Percentiles rank a stretch among this genome's conserved stretches.
These are phyloP conservation scores for Debaryomyces prosopidis DNA, from an alignment of 805 yeast species.

Conservation along the genomic window DNA sequence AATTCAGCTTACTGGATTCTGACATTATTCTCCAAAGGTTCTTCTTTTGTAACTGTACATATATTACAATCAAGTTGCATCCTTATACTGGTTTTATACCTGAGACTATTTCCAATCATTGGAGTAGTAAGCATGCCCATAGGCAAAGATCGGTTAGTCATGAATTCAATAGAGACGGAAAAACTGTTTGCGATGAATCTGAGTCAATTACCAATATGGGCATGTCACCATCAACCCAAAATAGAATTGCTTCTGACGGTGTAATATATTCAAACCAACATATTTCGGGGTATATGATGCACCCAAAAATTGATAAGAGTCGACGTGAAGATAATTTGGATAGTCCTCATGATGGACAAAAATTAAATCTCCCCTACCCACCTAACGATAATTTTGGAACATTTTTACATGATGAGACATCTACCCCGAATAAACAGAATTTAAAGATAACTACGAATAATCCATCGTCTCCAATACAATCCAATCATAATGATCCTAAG, in stretches of 20 bases:
- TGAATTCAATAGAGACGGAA: constrained; percentile 19
- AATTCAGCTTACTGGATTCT: no score
- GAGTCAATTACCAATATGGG: background rate
- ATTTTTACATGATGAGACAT: constrained; percentile 1
- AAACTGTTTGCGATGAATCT: constrained; percentile 3
- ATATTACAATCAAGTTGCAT: constrained; percentile 1
- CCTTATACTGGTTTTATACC: constrained; percentile 3
- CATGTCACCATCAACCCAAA: background rate
- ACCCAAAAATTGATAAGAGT: background rate
- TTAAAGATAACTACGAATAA: background rate
- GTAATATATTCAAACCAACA: constrained; percentile 11
- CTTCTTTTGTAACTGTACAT: no score
- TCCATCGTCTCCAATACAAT: background rate
- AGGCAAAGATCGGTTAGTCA: constrained; percentile 20
- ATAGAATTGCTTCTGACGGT: constrained; percentile 22
- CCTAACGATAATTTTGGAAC: constrained; percentile 9
- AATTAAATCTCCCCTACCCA: constrained; percentile 1
- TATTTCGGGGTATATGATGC: no score
- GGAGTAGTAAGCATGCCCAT: constrained; percentile 1
- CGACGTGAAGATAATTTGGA: background rate
- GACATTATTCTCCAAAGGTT: no score
- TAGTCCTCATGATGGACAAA: background rate
- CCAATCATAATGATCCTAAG: background rate
- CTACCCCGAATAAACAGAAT: background rate
- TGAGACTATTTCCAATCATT: background rate